These are phyloP conservation scores for Lepiota venenata DNA, from an alignment of 768 basidiomycete species.

Conservation along the genomic window DNA sequence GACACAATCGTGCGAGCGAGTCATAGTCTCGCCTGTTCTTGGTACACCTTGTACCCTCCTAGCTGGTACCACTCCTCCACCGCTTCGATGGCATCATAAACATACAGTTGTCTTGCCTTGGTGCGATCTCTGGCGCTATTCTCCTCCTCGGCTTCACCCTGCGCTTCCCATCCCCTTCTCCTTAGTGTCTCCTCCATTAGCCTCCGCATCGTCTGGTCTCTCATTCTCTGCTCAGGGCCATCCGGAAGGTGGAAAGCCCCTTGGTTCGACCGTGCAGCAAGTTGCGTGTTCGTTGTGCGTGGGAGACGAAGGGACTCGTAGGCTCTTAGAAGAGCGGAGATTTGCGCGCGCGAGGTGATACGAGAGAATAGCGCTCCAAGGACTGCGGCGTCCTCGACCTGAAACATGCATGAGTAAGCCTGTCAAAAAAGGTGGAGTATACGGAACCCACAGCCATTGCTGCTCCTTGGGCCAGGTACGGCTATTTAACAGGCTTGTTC, in stretches of 20 bases:
- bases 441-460: slow-evolving; percentile 43
- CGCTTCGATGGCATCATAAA: slow-evolving; percentile 53
- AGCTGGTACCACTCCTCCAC: slow-evolving; percentile 45
- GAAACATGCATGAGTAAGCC: not conserved
- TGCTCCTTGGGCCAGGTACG: slow-evolving; percentile 52
- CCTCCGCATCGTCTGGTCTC: slow-evolving; percentile 47
- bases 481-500: slow-evolving; percentile 24
- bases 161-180: slow-evolving; percentile 16
- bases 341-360: slow-evolving; percentile 38
- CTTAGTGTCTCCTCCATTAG: slow-evolving; percentile 42
- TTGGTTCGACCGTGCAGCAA: slow-evolving; percentile 47
- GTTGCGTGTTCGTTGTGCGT: slow-evolving; percentile 48
- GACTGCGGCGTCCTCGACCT: slow-evolving; percentile 51
- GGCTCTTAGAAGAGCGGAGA: slow-evolving; percentile 44
- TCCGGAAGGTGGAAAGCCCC: slow-evolving; percentile 55
- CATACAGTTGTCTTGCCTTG: slow-evolving; percentile 46
- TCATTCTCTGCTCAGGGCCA: slow-evolving; percentile 49
- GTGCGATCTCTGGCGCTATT: slow-evolving; percentile 55
- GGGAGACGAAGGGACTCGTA: slow-evolving; percentile 52
- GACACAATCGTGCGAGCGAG: too few species aligned
- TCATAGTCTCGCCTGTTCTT: not conserved
- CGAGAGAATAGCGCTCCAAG: slow-evolving; percentile 50
- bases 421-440: not conserved
- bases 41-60: not conserved
- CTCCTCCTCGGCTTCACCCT: slow-evolving; percentile 14